Evolutionary conservation across 768 basidiomycete genomes (phyloP), one percentile per base, ranked within the genome.

Genomic region (Hygrophoropsis aurantiaca): DNA sequence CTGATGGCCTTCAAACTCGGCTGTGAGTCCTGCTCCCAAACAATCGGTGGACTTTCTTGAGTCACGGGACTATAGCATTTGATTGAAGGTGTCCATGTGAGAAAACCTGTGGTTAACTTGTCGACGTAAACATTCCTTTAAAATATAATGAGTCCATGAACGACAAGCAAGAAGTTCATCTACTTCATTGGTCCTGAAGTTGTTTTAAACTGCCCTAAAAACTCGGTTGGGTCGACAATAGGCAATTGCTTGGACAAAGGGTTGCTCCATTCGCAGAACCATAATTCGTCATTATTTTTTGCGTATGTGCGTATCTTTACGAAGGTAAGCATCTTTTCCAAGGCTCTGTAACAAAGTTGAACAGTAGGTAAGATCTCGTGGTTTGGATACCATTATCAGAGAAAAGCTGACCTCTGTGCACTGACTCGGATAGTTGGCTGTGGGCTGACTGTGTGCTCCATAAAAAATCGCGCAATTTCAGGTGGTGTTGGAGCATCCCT

Each of bases 241-340:
- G 64, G 33, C 25, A 89, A 59, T 24, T 72, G 64, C 42, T 62
- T 70, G 26, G 69, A 65, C 25, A 87, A 60, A 4, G 88, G 87
- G 62, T 81, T 88, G 16, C 47, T 69, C 85, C 87, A 90, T 58
- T 81, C 79, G 40, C 81, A 81, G 30, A 80, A 64, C 90, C 90
- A 91, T 18, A 90, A 72, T 46, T 87, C 84, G 32, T 84, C 79
- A 3, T 63, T 63, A 4, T 77, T 79, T 55, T 69, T 69, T 27
- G 87, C 79, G 57, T 86, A 86, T 7, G 83, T 87, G 47, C 90
- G 79, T 48, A 89, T 79, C 66, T 91, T 91, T 60, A 90, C 73
- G 55, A 82, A 80, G 26, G 78, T 75, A 34, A 83, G 71, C 30
- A 89, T 59, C 59, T 84, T 87, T 15, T 82, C 76, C 20, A 90